These are phyloP conservation scores for Turnera subulata DNA, from an alignment of 345 rosid genomes.

Conservation along the genomic window DNA sequence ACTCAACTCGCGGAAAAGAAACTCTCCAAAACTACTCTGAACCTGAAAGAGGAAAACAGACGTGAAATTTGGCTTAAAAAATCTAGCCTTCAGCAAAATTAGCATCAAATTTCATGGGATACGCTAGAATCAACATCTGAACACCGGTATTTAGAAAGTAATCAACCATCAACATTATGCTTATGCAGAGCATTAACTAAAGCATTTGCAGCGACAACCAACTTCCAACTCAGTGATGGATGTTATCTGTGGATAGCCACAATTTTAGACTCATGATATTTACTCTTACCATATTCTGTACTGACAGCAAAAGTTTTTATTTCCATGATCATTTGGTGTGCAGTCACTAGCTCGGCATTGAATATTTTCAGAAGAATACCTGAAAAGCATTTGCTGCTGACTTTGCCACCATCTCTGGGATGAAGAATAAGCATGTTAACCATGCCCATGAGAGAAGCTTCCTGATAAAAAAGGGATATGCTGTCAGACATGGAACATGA, in stretches of 20 bases:
- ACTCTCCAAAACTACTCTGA: slow-evolving; percentile 49
- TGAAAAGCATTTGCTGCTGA: slow-evolving; percentile 57
- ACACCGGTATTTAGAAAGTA: not conserved
- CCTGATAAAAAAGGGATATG: slow-evolving; percentile 45
- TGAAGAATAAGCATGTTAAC: slow-evolving; percentile 89
- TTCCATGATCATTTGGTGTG: too few relatives aligned
- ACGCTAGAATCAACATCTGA: not conserved
- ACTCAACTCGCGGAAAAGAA: slow-evolving; percentile 60
- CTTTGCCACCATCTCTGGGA: slow-evolving; percentile 85
- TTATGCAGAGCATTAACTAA: not conserved
- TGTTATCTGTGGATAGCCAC: not conserved
- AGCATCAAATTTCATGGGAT: too few relatives aligned
- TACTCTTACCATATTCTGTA: not conserved
- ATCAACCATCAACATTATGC: not conserved
- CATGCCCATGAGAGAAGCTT: slow-evolving; percentile 99
- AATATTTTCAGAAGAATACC: slow-evolving; percentile 32
- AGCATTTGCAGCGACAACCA: not conserved
- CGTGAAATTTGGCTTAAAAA: not conserved
- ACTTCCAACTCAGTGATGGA: not conserved
- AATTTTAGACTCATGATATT: not conserved
- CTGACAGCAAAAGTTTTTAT: not conserved
- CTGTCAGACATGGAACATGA: slow-evolving; percentile 17
- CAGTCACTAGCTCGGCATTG: too few relatives aligned
- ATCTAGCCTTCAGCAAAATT: slow-evolving; percentile 2
- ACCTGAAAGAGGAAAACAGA: slow-evolving; percentile 37